These are phyloP conservation scores for Colletotrichum costaricense DNA, from an alignment of 2,329 filamentous ascomycete species.

Conservation along the genomic window DNA sequence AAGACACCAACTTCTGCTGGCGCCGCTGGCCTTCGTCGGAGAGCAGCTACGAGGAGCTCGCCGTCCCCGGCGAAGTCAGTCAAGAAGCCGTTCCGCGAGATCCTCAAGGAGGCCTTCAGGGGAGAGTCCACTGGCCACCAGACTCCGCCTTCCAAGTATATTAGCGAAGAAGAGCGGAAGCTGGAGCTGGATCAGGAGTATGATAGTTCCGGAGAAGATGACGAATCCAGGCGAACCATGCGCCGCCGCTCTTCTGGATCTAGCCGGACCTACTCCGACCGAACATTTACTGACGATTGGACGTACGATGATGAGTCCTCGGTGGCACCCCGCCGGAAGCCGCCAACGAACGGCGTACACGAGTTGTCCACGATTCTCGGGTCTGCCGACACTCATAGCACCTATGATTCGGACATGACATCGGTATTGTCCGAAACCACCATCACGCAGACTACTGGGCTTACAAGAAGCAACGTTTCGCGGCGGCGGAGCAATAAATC, in stretches of 20 bases:
- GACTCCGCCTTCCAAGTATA: conserved; percentile 59
- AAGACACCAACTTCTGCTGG: conserved; percentile 50
- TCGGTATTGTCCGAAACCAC: conserved; percentile 63
- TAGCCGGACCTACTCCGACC: conserved; percentile 41
- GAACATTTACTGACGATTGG: conserved; percentile 25
- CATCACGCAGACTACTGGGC: conserved; percentile 62
- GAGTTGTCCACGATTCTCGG: conserved; percentile 67
- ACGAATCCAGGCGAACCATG: conserved; percentile 22
- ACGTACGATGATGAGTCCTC: conserved; percentile 41
- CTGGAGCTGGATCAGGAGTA: conserved; percentile 39
- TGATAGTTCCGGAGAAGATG: conserved; percentile 40
- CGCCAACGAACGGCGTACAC: conserved; percentile 66
- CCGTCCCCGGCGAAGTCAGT: conserved; percentile 60
- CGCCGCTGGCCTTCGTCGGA: conserved; percentile 60
- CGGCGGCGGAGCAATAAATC: conserved; percentile 60
- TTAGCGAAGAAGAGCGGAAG: conserved; percentile 57
- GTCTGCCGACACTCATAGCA: conserved; percentile 61
- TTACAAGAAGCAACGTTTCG: conserved; percentile 60
- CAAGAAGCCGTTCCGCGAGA: conserved; percentile 67
- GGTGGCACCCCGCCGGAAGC: conserved; percentile 47
- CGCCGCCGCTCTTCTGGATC: conserved; percentile 47
- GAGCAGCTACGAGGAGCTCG: conserved; percentile 63
- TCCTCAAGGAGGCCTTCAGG: conserved; percentile 70
- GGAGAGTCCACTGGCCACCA: conserved; percentile 67
- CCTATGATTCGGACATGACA: conserved; percentile 59